Percentiles rank a stretch among this genome's conserved stretches.
phyloP scores from a whole-genome alignment of 2,329 filamentous ascomycete species.

The Fusarium buxicola region DNA sequence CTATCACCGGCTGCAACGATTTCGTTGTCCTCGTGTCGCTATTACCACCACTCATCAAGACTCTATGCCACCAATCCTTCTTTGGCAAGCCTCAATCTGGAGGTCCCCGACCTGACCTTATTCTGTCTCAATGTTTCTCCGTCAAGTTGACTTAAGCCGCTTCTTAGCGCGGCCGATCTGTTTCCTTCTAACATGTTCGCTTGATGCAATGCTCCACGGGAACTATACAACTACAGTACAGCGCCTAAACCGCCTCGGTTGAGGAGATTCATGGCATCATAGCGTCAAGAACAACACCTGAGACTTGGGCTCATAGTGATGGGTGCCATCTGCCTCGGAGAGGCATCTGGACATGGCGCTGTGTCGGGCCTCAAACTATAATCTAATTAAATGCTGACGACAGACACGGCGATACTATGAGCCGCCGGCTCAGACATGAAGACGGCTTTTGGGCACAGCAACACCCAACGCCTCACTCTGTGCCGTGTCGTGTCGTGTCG shows the following conservation, averaged over 20 bases:
- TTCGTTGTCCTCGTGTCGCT: too few relatives aligned
- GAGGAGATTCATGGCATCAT: constrained; percentile 33
- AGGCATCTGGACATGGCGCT: constrained; percentile 6
- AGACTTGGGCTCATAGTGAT: constrained; percentile 19
- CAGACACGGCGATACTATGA: constrained; percentile 2
- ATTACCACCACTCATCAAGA: too few relatives aligned
- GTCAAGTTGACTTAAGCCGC: constrained; percentile 26
- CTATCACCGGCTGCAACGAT: too few relatives aligned
- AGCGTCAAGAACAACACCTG: not conserved
- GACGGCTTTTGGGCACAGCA: constrained; percentile 11
- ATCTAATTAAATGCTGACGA: constrained; percentile 6
- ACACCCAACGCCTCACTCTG: constrained; percentile 35
- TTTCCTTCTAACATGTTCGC: constrained; percentile 37
- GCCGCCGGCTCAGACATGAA: constrained; percentile 15
- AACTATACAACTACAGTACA: constrained; percentile 22
- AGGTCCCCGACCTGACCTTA: constrained; percentile 39
- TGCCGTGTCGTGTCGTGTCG: constrained; percentile 2
- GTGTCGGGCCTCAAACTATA: constrained; percentile 39
- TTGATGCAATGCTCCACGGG: constrained; percentile 42
- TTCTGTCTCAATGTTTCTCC: constrained; percentile 29
- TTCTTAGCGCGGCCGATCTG: constrained; percentile 40
- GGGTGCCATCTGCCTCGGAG: constrained; percentile 3
- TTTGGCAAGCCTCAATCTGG: constrained; percentile 23
- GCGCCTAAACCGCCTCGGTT: constrained; percentile 19
- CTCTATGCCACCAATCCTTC: constrained; percentile 26